Evolutionary conservation across 2,329 filamentous ascomycete genomes (phyloP), one percentile per base, ranked within the genome.

Genomic region (Rutstroemia sp.): DNA sequence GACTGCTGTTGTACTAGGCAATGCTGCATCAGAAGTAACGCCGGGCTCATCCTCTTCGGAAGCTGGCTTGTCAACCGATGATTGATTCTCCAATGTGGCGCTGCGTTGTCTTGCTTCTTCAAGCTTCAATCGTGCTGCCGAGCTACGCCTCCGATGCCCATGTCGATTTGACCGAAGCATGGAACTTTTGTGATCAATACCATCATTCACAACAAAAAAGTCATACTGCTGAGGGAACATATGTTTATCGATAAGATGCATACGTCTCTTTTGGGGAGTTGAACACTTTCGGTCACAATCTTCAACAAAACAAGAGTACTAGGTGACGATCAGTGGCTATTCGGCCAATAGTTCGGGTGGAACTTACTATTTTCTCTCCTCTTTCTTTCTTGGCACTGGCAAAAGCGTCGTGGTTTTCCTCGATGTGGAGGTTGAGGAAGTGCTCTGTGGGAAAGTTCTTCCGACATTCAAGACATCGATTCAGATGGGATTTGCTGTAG

Each of bases 221-320:
- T 95, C 92, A 73, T 91, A 96, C 65, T 89, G 88, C 68, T 82
- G 84, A 10, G 92, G 92, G 68, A 94, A 99, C 73, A 86, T 80
- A 72, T 99, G 94, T 73, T 96, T 96, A 75, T 96, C 92, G 63
- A 96, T 89, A 62, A 96, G 78, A 75, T 99, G 92, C 69, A 89
- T 82, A 36, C 89, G 81, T 46, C 94, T 82, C 72, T 96, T 97
- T 66, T 89, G 84, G 30, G 87, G 84, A 4, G 88, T 91, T 55
- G 82, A 83, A 73, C 92, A 96, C 69, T 90, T 85, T 62, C 88
- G 82, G 58, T 94, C 89, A 71, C 94, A 99, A 49, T 80, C 85
- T 67, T 96, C 88, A 6, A 96, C 84, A 66, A 97, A 95, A 73
- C 94, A 99, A 5, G 83, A 84, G 72, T 87, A 96, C 84, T 94